Base-by-base conservation (phyloP, 371 early-diverging fungal species). In the Saksenaea vasiformis region DNA sequence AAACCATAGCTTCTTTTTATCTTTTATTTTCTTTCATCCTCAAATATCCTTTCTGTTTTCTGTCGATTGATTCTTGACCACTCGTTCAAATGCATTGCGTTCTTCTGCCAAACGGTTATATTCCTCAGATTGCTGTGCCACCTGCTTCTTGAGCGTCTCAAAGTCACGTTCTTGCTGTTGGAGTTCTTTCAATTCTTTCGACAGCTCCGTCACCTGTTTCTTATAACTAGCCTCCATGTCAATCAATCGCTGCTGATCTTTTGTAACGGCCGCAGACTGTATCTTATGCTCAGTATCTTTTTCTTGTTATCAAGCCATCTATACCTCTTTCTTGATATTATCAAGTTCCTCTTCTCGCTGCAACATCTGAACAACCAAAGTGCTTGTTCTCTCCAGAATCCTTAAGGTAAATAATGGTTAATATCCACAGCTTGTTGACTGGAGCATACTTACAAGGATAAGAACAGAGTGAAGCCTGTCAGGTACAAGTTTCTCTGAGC, bases 401-500 rank as follows among this genome's bases (percentile, higher is more conserved):
- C 83, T 85, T 60, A 11, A 39, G 54, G 37, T 44, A 59, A 31
- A 31, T 31, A 31, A 31, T 7, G 7, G 2, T 0, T 19, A 39
- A 0, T 31, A 56, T 4, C 58, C 15, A 34, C 11, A 36, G 34
- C 17, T 24, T 2, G n/a, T 22, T 19, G 5, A 13, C 5, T 47
- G n/a, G 17, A 54, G 10, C 22, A 27, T 27, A 19, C 73, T 68
- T 79, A 85, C 84, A 95, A 74, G 0, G 93, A 93, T 55, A 95
- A 76, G 65, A 95, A 93, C 44, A 95, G 76, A 1, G 95, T 94
- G 67, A 93, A 93, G 3, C 95, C 96, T 22, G 92, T 92, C 68
- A 95, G 72, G 60, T 95, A 89, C 76, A 94, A 83, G 77, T 96
- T 96, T 70, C 96, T 85, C 77, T 96, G 96, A 27, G 91, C 92